phyloP scores from a whole-genome alignment of 1,139 yeast species.

The Taphrina flavorubra region DNA sequence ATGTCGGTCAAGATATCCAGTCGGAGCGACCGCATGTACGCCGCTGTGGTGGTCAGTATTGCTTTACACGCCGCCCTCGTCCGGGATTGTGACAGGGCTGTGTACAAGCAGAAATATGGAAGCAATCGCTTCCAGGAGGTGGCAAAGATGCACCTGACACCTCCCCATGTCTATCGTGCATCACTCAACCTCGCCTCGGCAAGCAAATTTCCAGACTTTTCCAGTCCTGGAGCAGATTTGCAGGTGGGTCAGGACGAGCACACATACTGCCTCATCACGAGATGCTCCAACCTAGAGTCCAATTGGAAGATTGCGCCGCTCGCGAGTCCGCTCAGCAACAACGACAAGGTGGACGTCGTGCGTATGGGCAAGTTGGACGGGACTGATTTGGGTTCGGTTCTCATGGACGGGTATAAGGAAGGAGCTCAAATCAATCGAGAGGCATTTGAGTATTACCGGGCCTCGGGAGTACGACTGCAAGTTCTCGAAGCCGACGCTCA shows the following conservation, averaged over 20 bases:
- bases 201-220: slow-evolving; percentile 14
- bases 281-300: slow-evolving; percentile 33
- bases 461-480: background rate
- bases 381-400: slow-evolving; percentile 22
- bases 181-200: slow-evolving; percentile 2
- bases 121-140: slow-evolving; percentile 29
- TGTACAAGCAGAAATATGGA: slow-evolving; percentile 27
- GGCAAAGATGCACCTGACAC: slow-evolving; percentile 32
- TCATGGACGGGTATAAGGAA: slow-evolving; percentile 38
- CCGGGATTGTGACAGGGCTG: slow-evolving; percentile 20
- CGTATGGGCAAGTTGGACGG: slow-evolving; percentile 33
- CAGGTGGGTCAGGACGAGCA: slow-evolving; percentile 13
- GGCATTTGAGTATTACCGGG: slow-evolving; percentile 33
- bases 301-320: slow-evolving; percentile 37
- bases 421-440: slow-evolving; percentile 33
- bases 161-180: slow-evolving; percentile 32
- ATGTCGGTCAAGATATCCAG: slow-evolving; percentile 17
- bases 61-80: slow-evolving; percentile 36
- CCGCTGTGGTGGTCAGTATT: slow-evolving; percentile 35
- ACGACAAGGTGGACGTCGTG: slow-evolving; percentile 29
- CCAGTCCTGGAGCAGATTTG: slow-evolving; percentile 1
- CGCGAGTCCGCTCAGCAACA: slow-evolving; percentile 24
- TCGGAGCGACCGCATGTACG: slow-evolving; percentile 10
- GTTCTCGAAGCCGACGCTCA: slow-evolving; percentile 9
- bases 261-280: slow-evolving; percentile 35